Evolutionary conservation across 345 rosid genomes (phyloP).

Genomic region (Populus deltoides): DNA sequence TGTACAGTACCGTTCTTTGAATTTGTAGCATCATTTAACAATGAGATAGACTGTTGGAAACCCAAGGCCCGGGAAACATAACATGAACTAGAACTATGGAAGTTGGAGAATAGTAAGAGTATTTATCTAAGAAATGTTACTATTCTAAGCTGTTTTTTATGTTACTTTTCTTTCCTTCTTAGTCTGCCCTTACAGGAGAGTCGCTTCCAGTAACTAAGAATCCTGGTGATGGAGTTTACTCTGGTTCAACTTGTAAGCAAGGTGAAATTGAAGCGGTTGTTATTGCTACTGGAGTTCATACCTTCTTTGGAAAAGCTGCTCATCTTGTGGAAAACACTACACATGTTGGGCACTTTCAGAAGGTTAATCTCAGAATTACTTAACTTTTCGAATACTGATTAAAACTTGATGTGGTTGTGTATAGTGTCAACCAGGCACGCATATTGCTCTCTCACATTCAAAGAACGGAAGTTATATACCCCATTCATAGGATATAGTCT

Average conservation of each 20-base stretch:
- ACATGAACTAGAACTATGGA: not conserved
- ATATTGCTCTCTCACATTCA: too few relatives aligned
- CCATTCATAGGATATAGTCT: too few relatives aligned
- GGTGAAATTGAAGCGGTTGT: slow-evolving; percentile 93
- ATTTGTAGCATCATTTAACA: not conserved
- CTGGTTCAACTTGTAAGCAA: slow-evolving; percentile 91
- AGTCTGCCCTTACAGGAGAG: slow-evolving; percentile 94
- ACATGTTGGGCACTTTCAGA: slow-evolving; percentile 85
- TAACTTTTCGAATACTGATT: not conserved
- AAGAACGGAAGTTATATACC: too few relatives aligned
- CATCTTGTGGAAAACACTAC: slow-evolving; percentile 87
- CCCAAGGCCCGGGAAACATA: too few relatives aligned
- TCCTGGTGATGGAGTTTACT: slow-evolving; percentile 74
- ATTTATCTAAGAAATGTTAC: too few relatives aligned
- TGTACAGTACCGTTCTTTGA: not conserved
- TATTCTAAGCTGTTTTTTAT: not conserved
- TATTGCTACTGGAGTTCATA: slow-evolving; percentile 85
- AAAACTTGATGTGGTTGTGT: not conserved
- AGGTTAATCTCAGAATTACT: slow-evolving; percentile 40
- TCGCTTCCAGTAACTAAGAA: slow-evolving; percentile 77
- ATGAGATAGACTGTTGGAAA: not conserved
- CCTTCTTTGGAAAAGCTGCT: slow-evolving; percentile 94
- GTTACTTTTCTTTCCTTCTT: slow-evolving; percentile 16
- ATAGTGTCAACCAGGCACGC: too few relatives aligned
- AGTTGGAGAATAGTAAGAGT: not conserved